Evolutionary conservation across 139 green algal species (phyloP), one percentile per base, ranked within the genome.

Genomic region (Chlamydomonas schloesseri): DNA sequence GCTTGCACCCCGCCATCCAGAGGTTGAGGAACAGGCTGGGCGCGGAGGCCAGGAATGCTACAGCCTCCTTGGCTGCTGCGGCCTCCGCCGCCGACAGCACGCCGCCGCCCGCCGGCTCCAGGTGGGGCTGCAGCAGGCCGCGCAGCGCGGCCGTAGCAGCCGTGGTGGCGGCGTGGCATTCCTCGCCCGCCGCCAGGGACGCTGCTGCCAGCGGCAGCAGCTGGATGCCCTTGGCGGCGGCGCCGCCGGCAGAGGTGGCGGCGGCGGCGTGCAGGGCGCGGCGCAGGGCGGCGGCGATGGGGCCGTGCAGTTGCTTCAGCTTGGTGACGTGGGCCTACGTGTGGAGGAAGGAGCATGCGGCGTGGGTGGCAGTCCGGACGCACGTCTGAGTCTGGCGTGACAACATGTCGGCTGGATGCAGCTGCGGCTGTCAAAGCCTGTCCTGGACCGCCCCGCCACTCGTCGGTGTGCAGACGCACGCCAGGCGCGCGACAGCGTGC

Each of bases 1-100:
- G 67, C 57, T 82, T 82, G 75, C 75, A 82, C 0, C 55, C 75
- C 57, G 75, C 75, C 31, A 82, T 82, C 75, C 75, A 82, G 0
- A 82, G 36, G 28, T 82, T 71, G 26, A 82, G 14, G 57, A 82
- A 71, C 31, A 82, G 57, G 28, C 75, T 82, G 21, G 75, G 75
- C 21, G 75, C 31, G 34, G 53, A 34, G 24, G 2, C 13, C 33
- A 82, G 57, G 55, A 82, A 82, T 5, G 36, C 75, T 8, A 14
- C 69, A 17, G 36, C 75, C 21, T 57, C 75, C 75, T 36, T 64
- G 14, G 57, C 75, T 57, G 57, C 34, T 10, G 57, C 75, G 17
- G 31, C 33, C 31, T n/a, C 73, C 6, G n/a, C 0, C 53, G 21
- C 28, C 31, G 8, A 37, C 69, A n/a, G 69, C 34, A 34, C 10